Evolutionary conservation across 2,329 filamentous ascomycete species (phyloP).

Genomic region (Elsinoe arachidis): DNA sequence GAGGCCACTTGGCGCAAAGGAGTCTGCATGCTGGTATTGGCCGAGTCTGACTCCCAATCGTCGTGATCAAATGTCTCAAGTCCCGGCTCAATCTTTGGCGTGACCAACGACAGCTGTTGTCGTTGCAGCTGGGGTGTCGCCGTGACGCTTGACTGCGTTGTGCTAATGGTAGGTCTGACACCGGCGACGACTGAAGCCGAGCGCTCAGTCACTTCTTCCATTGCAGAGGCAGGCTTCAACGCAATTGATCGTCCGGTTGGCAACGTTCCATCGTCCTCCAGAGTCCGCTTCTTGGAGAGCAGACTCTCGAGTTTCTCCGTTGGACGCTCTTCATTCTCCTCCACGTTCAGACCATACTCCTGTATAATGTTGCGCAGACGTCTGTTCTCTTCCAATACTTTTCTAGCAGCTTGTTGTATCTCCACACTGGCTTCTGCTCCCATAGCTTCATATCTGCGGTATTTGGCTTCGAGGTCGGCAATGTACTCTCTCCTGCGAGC

Average conservation of each 20-base stretch:
- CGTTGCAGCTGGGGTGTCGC: background rate
- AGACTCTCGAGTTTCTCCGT: slow-evolving; percentile 12
- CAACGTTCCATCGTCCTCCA: slow-evolving; percentile 2
- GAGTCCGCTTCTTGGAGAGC: slow-evolving; percentile 15
- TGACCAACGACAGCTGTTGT: background rate
- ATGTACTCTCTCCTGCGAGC: slow-evolving; percentile 66
- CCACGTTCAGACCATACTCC: slow-evolving; percentile 48
- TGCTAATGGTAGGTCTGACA: background rate
- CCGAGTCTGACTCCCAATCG: background rate
- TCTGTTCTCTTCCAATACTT: slow-evolving; percentile 61
- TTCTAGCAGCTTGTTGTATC: slow-evolving; percentile 60
- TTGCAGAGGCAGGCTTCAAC: too few relatives aligned
- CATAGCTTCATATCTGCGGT: slow-evolving; percentile 54
- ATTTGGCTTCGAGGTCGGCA: slow-evolving; percentile 56
- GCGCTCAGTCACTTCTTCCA: too few relatives aligned
- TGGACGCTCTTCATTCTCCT: slow-evolving; percentile 40
- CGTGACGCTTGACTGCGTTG: background rate
- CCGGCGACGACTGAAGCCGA: background rate
- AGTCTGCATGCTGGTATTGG: background rate
- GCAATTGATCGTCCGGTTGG: too few relatives aligned
- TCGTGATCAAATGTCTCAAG: background rate
- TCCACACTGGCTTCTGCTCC: slow-evolving; percentile 63
- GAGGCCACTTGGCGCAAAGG: background rate
- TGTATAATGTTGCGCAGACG: slow-evolving; percentile 53
- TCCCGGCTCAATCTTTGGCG: background rate